These are phyloP conservation scores for Alternaria sp. DNA, from an alignment of 2,329 filamentous ascomycete species.

Conservation along the genomic window DNA sequence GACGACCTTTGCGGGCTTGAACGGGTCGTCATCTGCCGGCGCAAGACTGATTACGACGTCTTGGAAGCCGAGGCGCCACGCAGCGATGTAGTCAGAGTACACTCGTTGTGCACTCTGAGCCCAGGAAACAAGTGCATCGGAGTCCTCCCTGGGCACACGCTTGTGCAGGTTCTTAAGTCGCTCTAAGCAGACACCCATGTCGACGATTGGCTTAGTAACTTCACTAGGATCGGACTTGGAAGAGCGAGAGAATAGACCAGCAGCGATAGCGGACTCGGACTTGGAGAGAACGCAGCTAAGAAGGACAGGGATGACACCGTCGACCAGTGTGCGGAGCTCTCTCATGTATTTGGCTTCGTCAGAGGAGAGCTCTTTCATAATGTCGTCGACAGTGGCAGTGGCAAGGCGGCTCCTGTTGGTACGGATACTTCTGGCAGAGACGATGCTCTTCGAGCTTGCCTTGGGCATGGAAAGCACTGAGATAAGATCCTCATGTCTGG, in stretches of 20 bases:
- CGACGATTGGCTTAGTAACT: conserved; percentile 84
- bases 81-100: conserved; percentile 83
- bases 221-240: conserved; percentile 62
- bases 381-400: conserved; percentile 73
- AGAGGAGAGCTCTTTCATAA: conserved; percentile 78
- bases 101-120: conserved; percentile 76
- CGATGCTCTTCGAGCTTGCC: conserved; percentile 70
- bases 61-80: conserved; percentile 93
- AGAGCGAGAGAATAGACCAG: conserved; percentile 70
- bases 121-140: conserved; percentile 78
- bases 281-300: conserved; percentile 82
- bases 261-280: conserved; percentile 67
- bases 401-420: conserved; percentile 71
- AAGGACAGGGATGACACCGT: conserved; percentile 92
- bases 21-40: conserved; percentile 69
- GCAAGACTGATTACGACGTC: conserved; percentile 93
- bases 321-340: conserved; percentile 90
- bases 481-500: conserved; percentile 91
- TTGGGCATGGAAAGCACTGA: conserved; percentile 82
- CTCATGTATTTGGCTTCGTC: conserved; percentile 89
- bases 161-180: conserved; percentile 81
- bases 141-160: conserved; percentile 75
- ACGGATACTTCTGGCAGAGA: conserved; percentile 79
- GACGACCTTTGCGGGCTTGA: conserved; percentile 52
- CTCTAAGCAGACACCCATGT: conserved; percentile 91